Evolutionary conservation across 768 basidiomycete species (phyloP), one percentile per base, ranked within the genome.

Genomic region (Mycena olivaceomarginata): DNA sequence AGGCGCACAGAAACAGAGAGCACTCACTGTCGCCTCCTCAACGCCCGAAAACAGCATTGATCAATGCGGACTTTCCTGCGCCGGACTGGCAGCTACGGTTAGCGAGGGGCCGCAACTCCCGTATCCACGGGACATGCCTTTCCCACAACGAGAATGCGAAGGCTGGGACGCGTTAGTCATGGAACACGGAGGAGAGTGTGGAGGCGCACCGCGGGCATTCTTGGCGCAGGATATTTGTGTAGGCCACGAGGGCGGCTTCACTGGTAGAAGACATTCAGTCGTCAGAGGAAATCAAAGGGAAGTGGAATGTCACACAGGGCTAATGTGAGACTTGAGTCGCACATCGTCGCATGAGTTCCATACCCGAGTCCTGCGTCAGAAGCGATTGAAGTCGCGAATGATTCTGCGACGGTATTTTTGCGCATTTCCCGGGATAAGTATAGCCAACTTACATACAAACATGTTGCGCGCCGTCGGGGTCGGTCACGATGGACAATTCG

Each of bases 91-190:
- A 25, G 22, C 40, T 60, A 46, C 56, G 10, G 9, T 70, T 60
- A 70, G 20, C 43, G 22, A 70, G 45, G 25, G 40, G 15, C 31
- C 63, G 67, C 5, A 57, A 69, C 37, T 53, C 18, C 48, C 7
- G 20, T 31, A 39, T 22, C 25, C n/a, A 20, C 18, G 48, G 12
- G 20, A 60, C 18, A 25, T 45, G 25, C 56, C 56, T 70, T 70
- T 59, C 68, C 68, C 40, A 70, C 68, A 2, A 70, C 68, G 18
- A 70, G 68, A 70, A 70, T 70, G 56, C 68, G 68, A 70, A 70
- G 56, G 57, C 68, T 70, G 68, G 13, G 22, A 15, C n/a, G 5
- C n/a, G 68, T 70, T 70, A 16, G 25, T 45, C 12, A 5, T 68
- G 67, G 67, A 22, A 41, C 18, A 39, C 67, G 25, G 2, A 31